Percentiles rank a stretch among this genome's conserved stretches.
These are phyloP conservation scores for Ganoderma lucidum DNA, from an alignment of 1,284 basidiomycete genomes.

Conservation along the genomic window DNA sequence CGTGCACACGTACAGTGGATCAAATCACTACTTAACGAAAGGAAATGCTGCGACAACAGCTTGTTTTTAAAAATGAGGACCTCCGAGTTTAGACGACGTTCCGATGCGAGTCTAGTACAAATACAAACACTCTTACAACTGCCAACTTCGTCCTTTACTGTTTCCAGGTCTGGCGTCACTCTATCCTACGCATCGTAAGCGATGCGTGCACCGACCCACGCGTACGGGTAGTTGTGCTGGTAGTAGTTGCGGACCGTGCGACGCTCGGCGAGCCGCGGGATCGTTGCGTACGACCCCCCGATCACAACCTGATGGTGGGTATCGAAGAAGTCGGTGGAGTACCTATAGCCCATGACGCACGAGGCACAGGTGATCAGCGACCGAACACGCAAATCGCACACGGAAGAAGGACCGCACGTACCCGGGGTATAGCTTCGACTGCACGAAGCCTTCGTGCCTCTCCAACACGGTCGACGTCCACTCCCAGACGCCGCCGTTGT, in stretches of 20 bases:
- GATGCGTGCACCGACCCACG: conserved; percentile 76
- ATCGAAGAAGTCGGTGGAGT: conserved; percentile 92
- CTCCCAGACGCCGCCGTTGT: conserved; percentile 98
- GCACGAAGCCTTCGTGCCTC: conserved; percentile 77
- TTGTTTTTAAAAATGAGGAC: too few relatives aligned
- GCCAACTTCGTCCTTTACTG: neutral
- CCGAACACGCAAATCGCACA: neutral
- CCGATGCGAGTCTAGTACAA: too few relatives aligned
- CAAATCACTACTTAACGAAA: too few relatives aligned
- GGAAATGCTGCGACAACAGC: too few relatives aligned
- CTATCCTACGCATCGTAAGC: conserved; percentile 64
- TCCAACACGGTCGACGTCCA: conserved; percentile 91
- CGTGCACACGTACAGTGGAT: too few relatives aligned
- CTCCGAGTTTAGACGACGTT: too few relatives aligned
- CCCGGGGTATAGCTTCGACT: conserved; percentile 87
- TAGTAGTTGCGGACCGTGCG: conserved; percentile 87
- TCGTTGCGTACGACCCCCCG: conserved; percentile 91
- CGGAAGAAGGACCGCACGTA: conserved; percentile 38
- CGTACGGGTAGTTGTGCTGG: conserved; percentile 78
- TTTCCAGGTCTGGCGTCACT: neutral
- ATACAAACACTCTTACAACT: too few relatives aligned
- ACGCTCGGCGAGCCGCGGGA: conserved; percentile 82
- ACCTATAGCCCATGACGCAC: conserved; percentile 50
- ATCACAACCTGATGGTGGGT: conserved; percentile 85
- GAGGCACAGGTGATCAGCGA: conserved; percentile 12